These are phyloP conservation scores for Ramaria rubella DNA, from an alignment of 768 basidiomycete genomes.

Conservation along the genomic window DNA sequence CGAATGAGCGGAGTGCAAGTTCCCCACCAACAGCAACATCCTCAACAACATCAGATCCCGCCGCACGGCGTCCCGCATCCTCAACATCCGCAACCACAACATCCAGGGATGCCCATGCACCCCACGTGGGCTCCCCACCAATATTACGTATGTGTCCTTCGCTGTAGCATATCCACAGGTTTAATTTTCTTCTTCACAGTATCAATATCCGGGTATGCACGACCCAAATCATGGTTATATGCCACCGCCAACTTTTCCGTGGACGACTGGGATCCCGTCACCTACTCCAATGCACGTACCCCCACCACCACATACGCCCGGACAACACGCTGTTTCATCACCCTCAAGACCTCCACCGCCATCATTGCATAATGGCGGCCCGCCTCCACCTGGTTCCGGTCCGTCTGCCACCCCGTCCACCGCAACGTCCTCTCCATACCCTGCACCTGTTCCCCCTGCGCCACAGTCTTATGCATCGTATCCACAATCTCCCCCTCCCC, in stretches of 20 bases:
- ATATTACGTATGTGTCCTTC: constrained; percentile 51
- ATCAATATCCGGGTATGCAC: constrained; percentile 29
- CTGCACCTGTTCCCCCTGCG: constrained; percentile 22
- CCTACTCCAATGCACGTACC: constrained; percentile 26
- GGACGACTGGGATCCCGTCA: constrained; percentile 25
- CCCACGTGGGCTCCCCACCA: constrained; percentile 33
- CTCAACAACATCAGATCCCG: constrained; percentile 36
- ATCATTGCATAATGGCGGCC: constrained; percentile 13
- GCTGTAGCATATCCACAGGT: neutral
- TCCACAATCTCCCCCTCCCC: constrained; percentile 30
- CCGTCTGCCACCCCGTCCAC: constrained; percentile 32
- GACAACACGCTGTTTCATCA: constrained; percentile 27
- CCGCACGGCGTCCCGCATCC: constrained; percentile 61
- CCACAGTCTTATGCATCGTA: neutral
- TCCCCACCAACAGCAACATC: constrained; percentile 3
- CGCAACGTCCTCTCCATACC: constrained; percentile 41
- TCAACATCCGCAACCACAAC: constrained; percentile 40
- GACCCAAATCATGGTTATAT: constrained; percentile 39
- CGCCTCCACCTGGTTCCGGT: constrained; percentile 29
- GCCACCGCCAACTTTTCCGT: constrained; percentile 21
- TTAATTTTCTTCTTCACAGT: constrained; percentile 25
- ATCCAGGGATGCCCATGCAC: constrained; percentile 43
- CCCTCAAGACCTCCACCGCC: constrained; percentile 28
- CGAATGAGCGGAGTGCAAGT: constrained; percentile 3
- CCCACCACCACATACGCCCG: constrained; percentile 40